Evolutionary conservation across 805 yeast genomes (phyloP), one percentile per base, ranked within the genome.

Genomic region (Nakazawaea populi): DNA sequence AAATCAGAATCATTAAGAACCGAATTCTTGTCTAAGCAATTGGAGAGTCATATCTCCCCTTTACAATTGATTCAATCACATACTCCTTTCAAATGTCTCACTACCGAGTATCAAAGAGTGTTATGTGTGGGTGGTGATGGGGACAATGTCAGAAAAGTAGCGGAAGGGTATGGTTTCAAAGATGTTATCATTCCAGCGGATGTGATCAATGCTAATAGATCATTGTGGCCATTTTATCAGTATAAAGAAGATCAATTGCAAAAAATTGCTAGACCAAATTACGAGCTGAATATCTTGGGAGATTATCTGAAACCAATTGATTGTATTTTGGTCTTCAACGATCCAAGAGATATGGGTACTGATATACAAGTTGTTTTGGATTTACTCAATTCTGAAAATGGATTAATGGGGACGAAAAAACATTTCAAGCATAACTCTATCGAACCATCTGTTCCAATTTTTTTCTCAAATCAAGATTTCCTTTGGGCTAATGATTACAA

Each of bases 301-400:
- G 52, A 54, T 55, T 51, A 48, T 51, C 57, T 61, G 27, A 67
- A 66, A 53, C 78, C 79, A 24, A 73, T 88, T 53, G 96, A 89
- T 56, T 91, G 90, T 2, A 73, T 91, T 0, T 68, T 91, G 54
- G 89, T 90, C 29, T 89, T 90, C 66, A 87, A 87, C 60, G 97
- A 91, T 65, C 90, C 97, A 4, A 72, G 96, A 53, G 97, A 90
- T 63, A 76, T 89, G 83, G 90, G 88, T 1, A 79, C 91, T 1
- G 97, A 90, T 64, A 60, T 84, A 7, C 97, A 90, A 68, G 76
- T 91, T 14, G 80, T 89, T 3, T 63, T 78, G 48, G 97, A 90
- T 59, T 60, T 87, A 36, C 69, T 90, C 49, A 79, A 80, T 54
- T 82, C 90, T 8, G 72, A 80, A 6, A 58, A 65, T 44, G 96